These are phyloP conservation scores for Meyerozyma athensensis DNA, from an alignment of 1,139 yeast genomes.

Conservation along the genomic window DNA sequence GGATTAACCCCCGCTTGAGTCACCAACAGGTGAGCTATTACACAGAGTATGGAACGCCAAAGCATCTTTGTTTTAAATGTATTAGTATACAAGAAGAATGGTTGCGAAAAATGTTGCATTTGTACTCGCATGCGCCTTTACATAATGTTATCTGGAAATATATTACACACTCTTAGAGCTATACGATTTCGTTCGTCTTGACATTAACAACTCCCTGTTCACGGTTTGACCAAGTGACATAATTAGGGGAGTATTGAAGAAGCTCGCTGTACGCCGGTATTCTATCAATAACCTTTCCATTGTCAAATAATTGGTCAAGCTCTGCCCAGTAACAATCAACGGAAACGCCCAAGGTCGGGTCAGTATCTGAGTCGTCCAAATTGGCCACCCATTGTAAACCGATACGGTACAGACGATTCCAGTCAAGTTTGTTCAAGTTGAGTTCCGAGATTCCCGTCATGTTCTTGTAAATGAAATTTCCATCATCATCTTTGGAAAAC, in stretches of 20 bases:
- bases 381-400: conserved; percentile 79
- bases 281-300: conserved; percentile 59
- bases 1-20: conserved; percentile 43
- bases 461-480: conserved; percentile 50
- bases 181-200: conserved; percentile 25
- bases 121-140: too few relatives aligned
- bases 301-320: neutral
- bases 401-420: conserved; percentile 54
- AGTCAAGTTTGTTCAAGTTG: conserved; percentile 59
- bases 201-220: conserved; percentile 65
- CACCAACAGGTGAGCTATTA: too few relatives aligned
- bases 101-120: neutral
- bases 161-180: neutral
- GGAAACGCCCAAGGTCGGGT: conserved; percentile 53
- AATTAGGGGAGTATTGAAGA: conserved; percentile 57
- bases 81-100: neutral
- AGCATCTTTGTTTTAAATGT: neutral
- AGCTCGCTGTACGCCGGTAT: conserved; percentile 71
- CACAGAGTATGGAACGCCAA: too few relatives aligned
- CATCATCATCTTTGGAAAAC: conserved; percentile 43
- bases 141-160: conserved; percentile 2
- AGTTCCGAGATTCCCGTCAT: conserved; percentile 59
- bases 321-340: conserved; percentile 1
- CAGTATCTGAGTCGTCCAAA: conserved; percentile 42
- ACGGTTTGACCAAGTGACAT: conserved; percentile 60